Evolutionary conservation across 2,329 filamentous ascomycete genomes (phyloP), one percentile per base, ranked within the genome.

Genomic region (Lasiodiplodia theobromae): DNA sequence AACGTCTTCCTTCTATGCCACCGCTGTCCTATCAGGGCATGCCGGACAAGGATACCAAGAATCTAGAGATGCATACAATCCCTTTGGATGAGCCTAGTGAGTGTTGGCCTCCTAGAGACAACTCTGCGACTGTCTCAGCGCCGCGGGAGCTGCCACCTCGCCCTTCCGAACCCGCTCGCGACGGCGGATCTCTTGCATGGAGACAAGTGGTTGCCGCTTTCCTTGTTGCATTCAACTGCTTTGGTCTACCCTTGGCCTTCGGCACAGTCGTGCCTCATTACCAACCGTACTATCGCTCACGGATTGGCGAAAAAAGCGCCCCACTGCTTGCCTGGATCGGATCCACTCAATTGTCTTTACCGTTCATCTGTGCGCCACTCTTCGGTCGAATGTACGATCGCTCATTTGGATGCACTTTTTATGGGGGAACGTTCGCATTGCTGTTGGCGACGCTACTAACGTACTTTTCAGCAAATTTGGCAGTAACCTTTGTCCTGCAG

Each of bases 321-420:
- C 72, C 74, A 18, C 69, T 71, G 3, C 76, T 80, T 25, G 73
- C 77, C 8, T 79, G 77, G 77, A 79, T 80, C 31, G 78, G 78
- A 8, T 77, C 74, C 25, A 75, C 77, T 1, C 78, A 80, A 69
- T 69, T 78, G 2, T 75, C 75, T 25, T 73, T 79, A n/a, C 74
- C 77, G 1, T 79, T 78, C 23, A 71, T 76, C 16, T 71, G 77
- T 1, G 77, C 77, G 38, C 72, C 77, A 2, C 74, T 75, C 0
- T 73, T 75, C 1, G 77, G 77, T 8, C 44, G 71, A 2, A 69
- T 78, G 1, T 72, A 77, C 47, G 78, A 79, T 68, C 68, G 71
- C 16, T 77, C 77, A 68, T 76, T 79, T 57, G 70, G 72, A 16
- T 52, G 70, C 37, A 70, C 77, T 38, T 78, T 79, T 58, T 73